phyloP scores from a whole-genome alignment of 805 yeast species.

The Metschnikowia matae region DNA sequence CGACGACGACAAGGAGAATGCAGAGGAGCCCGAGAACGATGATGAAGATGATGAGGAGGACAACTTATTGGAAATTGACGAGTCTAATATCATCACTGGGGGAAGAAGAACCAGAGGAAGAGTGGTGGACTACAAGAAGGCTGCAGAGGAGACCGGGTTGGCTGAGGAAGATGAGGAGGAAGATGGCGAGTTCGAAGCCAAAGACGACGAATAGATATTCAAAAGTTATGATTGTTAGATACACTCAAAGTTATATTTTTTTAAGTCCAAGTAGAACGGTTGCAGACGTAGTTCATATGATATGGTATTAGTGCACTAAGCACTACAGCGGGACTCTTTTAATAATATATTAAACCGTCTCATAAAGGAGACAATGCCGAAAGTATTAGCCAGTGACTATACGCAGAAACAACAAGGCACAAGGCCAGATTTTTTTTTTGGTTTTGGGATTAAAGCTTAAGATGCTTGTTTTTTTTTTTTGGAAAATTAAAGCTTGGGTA shows the following conservation, averaged over 20 bases:
- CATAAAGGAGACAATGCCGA: background rate
- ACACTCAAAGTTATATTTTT: background rate
- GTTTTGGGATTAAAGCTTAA: background rate
- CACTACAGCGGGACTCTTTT: background rate
- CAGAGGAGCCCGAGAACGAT: constrained; percentile 43
- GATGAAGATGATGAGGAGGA: constrained; percentile 73
- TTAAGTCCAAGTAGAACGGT: background rate
- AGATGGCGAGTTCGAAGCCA: constrained; percentile 50
- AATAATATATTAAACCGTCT: background rate
- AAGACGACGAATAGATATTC: constrained; percentile 13
- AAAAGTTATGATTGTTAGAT: background rate
- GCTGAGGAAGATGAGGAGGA: constrained; percentile 49
- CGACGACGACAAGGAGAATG: constrained; percentile 30
- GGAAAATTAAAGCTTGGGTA: background rate
- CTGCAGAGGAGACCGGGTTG: constrained; percentile 63
- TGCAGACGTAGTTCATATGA: no score
- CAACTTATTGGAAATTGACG: constrained; percentile 74
- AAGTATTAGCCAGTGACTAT: background rate
- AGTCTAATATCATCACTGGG: constrained; percentile 74
- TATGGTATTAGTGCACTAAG: no score
- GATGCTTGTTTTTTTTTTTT: background rate
- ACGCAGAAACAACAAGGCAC: background rate
- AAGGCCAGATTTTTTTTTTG: background rate
- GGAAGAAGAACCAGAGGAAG: constrained; percentile 91
- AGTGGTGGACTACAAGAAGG: constrained; percentile 78